These are phyloP conservation scores for Pestalotiopsis fici DNA, from an alignment of 2,329 filamentous ascomycete genomes.

Conservation along the genomic window DNA sequence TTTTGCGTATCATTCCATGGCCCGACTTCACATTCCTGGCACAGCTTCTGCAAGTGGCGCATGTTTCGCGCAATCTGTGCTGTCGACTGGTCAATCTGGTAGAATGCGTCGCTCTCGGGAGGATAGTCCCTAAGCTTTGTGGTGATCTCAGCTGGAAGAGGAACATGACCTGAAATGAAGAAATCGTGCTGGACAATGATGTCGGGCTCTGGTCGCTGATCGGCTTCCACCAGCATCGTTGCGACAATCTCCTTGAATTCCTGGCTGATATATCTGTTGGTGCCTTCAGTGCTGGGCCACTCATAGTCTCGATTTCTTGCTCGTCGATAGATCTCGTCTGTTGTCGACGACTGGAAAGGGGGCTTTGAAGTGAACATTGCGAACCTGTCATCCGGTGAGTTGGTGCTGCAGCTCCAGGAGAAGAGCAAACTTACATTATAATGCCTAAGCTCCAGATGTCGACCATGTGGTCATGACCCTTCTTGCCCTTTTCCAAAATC, in stretches of 20 bases:
- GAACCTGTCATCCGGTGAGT: slow-evolving; percentile 59
- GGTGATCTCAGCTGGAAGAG: slow-evolving; percentile 59
- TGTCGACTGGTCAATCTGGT: slow-evolving; percentile 46
- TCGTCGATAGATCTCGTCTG: slow-evolving; percentile 80
- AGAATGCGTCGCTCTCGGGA: slow-evolving; percentile 61
- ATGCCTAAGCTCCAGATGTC: slow-evolving; percentile 98
- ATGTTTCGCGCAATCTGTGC: slow-evolving; percentile 47
- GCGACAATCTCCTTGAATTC: slow-evolving; percentile 80
- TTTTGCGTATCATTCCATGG: slow-evolving; percentile 50
- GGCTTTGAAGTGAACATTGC: slow-evolving; percentile 96
- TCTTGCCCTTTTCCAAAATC: slow-evolving; percentile 89
- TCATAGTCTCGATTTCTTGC: slow-evolving; percentile 74
- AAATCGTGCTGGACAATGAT: slow-evolving; percentile 78
- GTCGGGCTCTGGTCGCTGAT: slow-evolving; percentile 74
- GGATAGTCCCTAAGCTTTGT: slow-evolving; percentile 56
- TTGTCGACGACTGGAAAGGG: slow-evolving; percentile 90
- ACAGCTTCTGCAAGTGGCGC: slow-evolving; percentile 58
- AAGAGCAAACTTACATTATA: slow-evolving; percentile 72
- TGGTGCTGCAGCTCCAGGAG: background rate
- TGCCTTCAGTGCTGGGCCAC: slow-evolving; percentile 70
- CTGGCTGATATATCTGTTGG: slow-evolving; percentile 69
- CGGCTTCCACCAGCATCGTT: slow-evolving; percentile 73
- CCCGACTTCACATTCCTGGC: slow-evolving; percentile 59
- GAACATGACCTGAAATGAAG: slow-evolving; percentile 77
- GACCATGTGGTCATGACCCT: slow-evolving; percentile 96